Evolutionary conservation across 257 asterid genomes (phyloP).

Genomic region (Solanum okadae): DNA sequence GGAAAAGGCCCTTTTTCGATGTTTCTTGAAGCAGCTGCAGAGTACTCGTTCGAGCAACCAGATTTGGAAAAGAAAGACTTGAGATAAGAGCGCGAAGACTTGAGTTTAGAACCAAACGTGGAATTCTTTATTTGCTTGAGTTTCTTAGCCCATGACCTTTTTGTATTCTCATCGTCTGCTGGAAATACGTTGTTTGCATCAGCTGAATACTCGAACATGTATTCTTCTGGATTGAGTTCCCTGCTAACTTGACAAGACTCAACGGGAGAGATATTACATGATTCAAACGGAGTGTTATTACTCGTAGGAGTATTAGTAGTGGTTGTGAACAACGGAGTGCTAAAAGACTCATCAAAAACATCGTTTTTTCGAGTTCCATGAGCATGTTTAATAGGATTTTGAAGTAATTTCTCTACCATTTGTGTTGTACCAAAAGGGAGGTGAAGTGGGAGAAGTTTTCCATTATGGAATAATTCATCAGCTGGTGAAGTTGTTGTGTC

Average conservation of each 20-base stretch:
- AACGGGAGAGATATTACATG: conserved; percentile 57
- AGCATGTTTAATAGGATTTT: conserved; percentile 13
- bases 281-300: conserved; percentile 54
- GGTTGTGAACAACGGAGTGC: conserved; percentile 53
- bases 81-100: conserved; percentile 48
- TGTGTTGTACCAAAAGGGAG: conserved; percentile 74
- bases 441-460: conserved; percentile 90
- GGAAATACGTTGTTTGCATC: not conserved
- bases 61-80: conserved; percentile 61
- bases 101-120: conserved; percentile 34
- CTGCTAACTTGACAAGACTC: conserved; percentile 64
- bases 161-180: conserved; percentile 1
- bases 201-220: conserved; percentile 23
- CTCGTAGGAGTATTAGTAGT: conserved; percentile 18
- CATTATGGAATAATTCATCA: conserved; percentile 85
- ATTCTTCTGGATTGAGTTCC: conserved; percentile 45
- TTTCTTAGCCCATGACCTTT: conserved; percentile 39
- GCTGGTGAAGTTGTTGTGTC: conserved; percentile 68
- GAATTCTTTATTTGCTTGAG: conserved; percentile 36
- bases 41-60: conserved; percentile 39
- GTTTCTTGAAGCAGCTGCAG: conserved; percentile 16
- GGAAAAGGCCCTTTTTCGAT: conserved; percentile 8
- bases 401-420: conserved; percentile 65
- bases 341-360: conserved; percentile 22
- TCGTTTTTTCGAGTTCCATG: not conserved